Evolutionary conservation across 306 rosid genomes (phyloP).

Genomic region (Trichosanthes truncata): DNA sequence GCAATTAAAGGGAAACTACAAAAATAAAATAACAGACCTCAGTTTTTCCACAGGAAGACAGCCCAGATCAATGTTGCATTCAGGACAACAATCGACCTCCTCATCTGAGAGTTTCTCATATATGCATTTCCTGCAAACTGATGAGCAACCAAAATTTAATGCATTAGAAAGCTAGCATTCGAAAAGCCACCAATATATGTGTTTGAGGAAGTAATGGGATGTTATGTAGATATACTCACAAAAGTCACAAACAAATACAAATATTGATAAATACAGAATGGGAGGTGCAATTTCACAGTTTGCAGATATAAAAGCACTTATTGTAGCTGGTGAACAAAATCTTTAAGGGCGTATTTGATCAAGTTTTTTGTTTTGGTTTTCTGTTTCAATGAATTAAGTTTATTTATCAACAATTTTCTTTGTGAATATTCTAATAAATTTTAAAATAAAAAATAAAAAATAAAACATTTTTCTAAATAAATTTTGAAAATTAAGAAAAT

Average conservation of each 20-base stretch:
- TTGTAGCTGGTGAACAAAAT: neutral
- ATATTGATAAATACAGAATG: neutral
- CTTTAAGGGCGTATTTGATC: neutral
- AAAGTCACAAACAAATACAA: neutral
- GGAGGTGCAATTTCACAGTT: neutral
- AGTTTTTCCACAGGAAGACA: conserved; percentile 81
- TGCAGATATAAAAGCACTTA: neutral
- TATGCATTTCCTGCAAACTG: conserved; percentile 98
- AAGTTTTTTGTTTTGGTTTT: neutral
- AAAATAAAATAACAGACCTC: conserved; percentile 37
- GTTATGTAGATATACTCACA: neutral
- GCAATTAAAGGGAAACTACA: neutral
- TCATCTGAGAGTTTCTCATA: conserved; percentile 75
- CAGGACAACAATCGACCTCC: conserved; percentile 78
- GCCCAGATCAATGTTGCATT: conserved; percentile 81
- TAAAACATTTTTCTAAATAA: neutral
- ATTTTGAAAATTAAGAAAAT: neutral
- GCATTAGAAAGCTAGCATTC: conserved; percentile 16
- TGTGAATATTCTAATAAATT: neutral
- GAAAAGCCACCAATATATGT: neutral
- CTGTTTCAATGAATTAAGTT: neutral
- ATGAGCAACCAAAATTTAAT: conserved; percentile 13
- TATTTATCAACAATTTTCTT: neutral
- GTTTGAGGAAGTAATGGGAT: neutral
- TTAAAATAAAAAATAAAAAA: neutral